A percentile compares a stretch with the other conserved stretches of the same genome.
Conservation (phyloP, 192 early-diverging fungal species). For the Coemansia sp. region DNA sequence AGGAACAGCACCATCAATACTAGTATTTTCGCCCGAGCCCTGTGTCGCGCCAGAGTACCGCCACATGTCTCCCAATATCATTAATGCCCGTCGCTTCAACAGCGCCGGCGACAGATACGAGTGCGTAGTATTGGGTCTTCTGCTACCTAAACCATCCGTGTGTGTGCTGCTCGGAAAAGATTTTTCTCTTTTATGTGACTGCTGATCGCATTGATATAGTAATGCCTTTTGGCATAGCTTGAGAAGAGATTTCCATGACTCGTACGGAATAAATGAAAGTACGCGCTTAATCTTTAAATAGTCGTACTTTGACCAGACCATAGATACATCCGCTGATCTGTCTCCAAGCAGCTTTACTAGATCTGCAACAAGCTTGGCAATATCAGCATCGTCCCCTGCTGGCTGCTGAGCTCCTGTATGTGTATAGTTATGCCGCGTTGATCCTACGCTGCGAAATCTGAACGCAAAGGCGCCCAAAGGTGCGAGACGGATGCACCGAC, state of each 20-base stretch:
- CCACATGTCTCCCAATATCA: slow-evolving; percentile 50
- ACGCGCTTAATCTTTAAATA: slow-evolving; percentile 38
- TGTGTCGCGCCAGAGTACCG: slow-evolving; percentile 16
- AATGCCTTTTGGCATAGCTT: slow-evolving; percentile 35
- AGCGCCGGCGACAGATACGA: slow-evolving; percentile 22
- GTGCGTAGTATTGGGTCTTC: background rate
- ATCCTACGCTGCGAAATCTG: background rate
- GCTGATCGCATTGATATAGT: background rate
- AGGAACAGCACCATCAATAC: background rate
- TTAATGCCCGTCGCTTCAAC: slow-evolving; percentile 41
- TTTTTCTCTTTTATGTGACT: background rate
- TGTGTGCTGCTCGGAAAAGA: background rate
- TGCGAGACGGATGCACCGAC: background rate
- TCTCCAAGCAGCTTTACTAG: slow-evolving; percentile 17
- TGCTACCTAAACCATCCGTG: background rate
- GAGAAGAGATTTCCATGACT: slow-evolving; percentile 31
- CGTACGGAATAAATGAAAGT: slow-evolving; percentile 39
- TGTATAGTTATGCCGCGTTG: background rate
- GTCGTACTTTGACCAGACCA: slow-evolving; percentile 47
- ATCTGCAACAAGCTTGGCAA: slow-evolving; percentile 19
- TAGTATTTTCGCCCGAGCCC: slow-evolving; percentile 5
- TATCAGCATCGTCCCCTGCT: slow-evolving; percentile 16
- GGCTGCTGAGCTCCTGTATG: slow-evolving; percentile 1
- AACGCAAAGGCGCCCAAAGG: background rate
- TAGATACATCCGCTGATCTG: slow-evolving; percentile 7